Evolutionary conservation across 352 stramenopile genomes (phyloP).

Genomic region (Phytophthora fragariaefolia): DNA sequence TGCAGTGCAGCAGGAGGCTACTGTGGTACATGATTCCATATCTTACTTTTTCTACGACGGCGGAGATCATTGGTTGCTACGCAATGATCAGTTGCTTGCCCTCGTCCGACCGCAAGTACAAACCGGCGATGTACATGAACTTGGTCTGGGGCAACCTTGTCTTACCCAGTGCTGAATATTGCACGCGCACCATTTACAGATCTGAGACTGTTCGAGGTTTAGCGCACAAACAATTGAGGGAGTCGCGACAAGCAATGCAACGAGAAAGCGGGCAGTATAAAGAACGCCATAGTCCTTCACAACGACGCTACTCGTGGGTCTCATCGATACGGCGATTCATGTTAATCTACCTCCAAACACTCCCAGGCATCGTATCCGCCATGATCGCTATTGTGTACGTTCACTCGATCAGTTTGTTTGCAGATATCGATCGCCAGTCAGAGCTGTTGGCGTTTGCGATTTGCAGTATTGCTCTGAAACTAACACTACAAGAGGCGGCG

Average conservation of each 20-base stretch:
- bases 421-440: slow-evolving; percentile 1
- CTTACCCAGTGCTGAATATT: slow-evolving; percentile 4
- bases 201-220: slow-evolving; percentile 17
- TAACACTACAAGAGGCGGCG: slow-evolving; percentile 11
- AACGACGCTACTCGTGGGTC: slow-evolving; percentile 1
- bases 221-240: neutral
- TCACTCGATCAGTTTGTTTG: slow-evolving; percentile 17
- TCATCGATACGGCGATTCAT: slow-evolving; percentile 5
- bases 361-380: neutral
- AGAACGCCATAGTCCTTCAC: neutral
- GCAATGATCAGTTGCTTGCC: neutral
- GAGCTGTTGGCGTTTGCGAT: slow-evolving; percentile 13
- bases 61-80: slow-evolving; percentile 4
- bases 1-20: slow-evolving; percentile 1
- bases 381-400: slow-evolving; percentile 22
- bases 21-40: slow-evolving; percentile 3
- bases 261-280: neutral
- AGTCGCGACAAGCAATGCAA: neutral
- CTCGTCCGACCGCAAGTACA: slow-evolving; percentile 14
- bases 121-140: slow-evolving; percentile 25
- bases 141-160: slow-evolving; percentile 17
- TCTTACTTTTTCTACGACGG: neutral
- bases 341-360: slow-evolving; percentile 5
- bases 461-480: slow-evolving; percentile 21
- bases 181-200: slow-evolving; percentile 16